Conservation (phyloP, 768 basidiomycete genomes). For the Boletus rex-veris region DNA sequence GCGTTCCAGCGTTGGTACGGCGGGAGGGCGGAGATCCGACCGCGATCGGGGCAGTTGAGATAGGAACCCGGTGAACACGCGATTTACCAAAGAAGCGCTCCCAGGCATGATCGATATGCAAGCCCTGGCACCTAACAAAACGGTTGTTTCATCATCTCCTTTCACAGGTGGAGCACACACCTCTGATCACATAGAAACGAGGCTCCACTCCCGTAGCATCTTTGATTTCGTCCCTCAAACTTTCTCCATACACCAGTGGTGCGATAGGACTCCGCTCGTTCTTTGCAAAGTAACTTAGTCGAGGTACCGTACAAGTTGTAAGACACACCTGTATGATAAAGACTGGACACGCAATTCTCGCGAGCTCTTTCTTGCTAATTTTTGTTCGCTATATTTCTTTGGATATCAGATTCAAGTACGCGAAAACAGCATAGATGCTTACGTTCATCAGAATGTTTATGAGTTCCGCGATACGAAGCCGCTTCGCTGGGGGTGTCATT, state of each 20-base stretch:
- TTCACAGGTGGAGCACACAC: slow-evolving; percentile 31
- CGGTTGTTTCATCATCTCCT: neutral
- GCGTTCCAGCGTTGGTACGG: slow-evolving; percentile 39
- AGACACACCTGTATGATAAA: slow-evolving; percentile 62
- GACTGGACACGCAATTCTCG: slow-evolving; percentile 58
- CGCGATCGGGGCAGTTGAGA: slow-evolving; percentile 46
- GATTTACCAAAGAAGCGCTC: slow-evolving; percentile 59
- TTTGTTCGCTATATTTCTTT: slow-evolving; percentile 47
- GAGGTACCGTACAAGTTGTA: neutral
- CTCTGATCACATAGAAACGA: slow-evolving; percentile 58
- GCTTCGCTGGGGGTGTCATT: slow-evolving; percentile 49
- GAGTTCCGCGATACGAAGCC: slow-evolving; percentile 50
- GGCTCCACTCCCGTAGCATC: slow-evolving; percentile 47
- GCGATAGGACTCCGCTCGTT: slow-evolving; percentile 56
- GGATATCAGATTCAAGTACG: neutral
- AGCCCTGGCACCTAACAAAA: slow-evolving; percentile 47
- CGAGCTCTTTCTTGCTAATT: slow-evolving; percentile 45
- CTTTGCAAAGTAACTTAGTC: slow-evolving; percentile 33
- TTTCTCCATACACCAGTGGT: slow-evolving; percentile 56
- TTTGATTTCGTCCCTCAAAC: slow-evolving; percentile 45
- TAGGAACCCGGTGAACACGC: slow-evolving; percentile 61
- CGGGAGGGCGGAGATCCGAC: slow-evolving; percentile 45
- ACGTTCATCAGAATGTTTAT: slow-evolving; percentile 61
- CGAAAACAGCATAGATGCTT: slow-evolving; percentile 2
- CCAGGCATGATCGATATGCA: slow-evolving; percentile 54